Conservation (phyloP, 345 rosid species). For the Hibiscus trionum region DNA sequence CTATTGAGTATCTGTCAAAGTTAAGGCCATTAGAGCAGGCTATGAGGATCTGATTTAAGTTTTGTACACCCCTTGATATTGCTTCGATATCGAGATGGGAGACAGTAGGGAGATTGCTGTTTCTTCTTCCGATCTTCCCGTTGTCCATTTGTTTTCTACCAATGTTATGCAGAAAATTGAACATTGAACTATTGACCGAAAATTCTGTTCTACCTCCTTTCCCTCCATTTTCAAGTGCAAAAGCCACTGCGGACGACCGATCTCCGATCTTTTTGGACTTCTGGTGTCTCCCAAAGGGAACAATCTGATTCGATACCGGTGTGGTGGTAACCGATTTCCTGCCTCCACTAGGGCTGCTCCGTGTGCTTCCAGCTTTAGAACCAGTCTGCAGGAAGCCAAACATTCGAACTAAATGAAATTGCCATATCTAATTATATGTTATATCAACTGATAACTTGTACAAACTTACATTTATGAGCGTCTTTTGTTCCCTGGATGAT, state of each 20-base stretch:
- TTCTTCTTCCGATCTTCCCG: conserved; percentile 37
- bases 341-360: conserved; percentile 21
- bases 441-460: not conserved
- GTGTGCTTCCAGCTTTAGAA: conserved; percentile 23
- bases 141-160: conserved; percentile 45
- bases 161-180: conserved; percentile 56
- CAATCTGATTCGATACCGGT: conserved; percentile 43
- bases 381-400: conserved; percentile 35
- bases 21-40: conserved; percentile 58
- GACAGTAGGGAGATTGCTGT: conserved; percentile 39
- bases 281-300: conserved; percentile 41
- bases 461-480: conserved; percentile 42
- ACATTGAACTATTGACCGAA: conserved; percentile 37
- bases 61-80: conserved; percentile 69
- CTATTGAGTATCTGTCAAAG: conserved; percentile 58
- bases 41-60: conserved; percentile 63
- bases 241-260: conserved; percentile 59
- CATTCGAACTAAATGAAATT: conserved; percentile 11
- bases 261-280: conserved; percentile 43
- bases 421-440: not conserved
- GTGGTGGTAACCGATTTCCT: conserved; percentile 21
- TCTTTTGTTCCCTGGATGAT: conserved; percentile 39
- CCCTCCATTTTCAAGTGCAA: conserved; percentile 74
- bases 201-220: conserved; percentile 41
- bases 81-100: conserved; percentile 65